phyloP scores from a whole-genome alignment of 805 yeast species.

The Limtongozyma cylindracea region DNA sequence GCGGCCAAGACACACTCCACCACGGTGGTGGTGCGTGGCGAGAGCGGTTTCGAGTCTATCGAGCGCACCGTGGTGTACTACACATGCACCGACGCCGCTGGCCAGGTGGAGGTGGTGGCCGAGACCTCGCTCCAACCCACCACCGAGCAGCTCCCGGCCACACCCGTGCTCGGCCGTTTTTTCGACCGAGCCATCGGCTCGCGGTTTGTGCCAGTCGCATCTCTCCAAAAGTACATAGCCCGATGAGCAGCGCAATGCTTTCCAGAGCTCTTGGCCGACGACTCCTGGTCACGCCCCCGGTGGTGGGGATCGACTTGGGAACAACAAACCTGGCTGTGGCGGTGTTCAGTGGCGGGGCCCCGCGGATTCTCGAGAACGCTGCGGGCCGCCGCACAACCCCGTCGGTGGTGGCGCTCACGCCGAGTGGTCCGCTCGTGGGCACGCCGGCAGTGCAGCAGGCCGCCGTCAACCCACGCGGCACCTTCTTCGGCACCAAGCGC shows the following conservation, averaged over 20 bases:
- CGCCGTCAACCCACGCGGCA: conserved; percentile 46
- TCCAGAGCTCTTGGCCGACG: not conserved
- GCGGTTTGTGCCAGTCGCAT: too few species aligned
- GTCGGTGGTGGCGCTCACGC: conserved; percentile 42
- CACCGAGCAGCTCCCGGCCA: too few species aligned
- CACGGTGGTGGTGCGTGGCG: too few species aligned
- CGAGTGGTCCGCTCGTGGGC: conserved; percentile 20
- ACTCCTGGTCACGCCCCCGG: conserved; percentile 7
- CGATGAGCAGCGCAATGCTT: not conserved
- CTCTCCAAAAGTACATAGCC: not conserved
- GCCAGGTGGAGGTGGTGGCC: too few species aligned
- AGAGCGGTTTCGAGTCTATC: too few species aligned
- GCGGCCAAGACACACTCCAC: too few species aligned
- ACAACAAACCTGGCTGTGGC: conserved; percentile 81
- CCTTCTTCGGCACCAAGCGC: conserved; percentile 65
- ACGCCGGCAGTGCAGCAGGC: conserved; percentile 59
- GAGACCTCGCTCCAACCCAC: too few species aligned
- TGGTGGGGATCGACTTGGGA: conserved; percentile 65
- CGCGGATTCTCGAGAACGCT: conserved; percentile 47
- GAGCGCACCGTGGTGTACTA: too few species aligned
- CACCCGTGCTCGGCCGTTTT: too few species aligned
- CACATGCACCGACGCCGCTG: too few species aligned
- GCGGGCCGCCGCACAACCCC: conserved; percentile 69
- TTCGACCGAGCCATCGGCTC: too few species aligned
- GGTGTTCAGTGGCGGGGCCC: conserved; percentile 33